Base-by-base conservation (phyloP, 345 rosid species). In the Corchorus capsularis region DNA sequence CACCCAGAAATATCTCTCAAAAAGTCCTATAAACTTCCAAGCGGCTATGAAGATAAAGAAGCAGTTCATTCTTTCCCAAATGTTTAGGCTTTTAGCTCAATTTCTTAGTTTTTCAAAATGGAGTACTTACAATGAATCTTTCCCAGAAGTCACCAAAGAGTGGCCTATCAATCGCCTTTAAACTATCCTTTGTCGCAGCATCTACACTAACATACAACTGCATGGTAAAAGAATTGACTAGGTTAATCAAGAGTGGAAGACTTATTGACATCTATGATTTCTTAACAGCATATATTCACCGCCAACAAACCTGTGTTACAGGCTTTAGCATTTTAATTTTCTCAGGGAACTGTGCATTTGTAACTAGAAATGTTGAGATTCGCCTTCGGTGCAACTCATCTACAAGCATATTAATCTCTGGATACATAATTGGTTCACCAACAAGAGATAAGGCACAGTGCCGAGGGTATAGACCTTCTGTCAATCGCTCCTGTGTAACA, bases 141-240 rank as follows among this genome's bases (percentile, higher is more conserved):
- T 96, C 98, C 99, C 99, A 96, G 70, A 93, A 93, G 87, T 93
- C 98, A 8, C 96, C 97, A 82, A 96, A 96, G 71, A 96, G 90
- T 56, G 98, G 99, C 70, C 99, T 84, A 77, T 93, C 98, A 75
- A 96, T 92, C 77, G 98, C 97, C 86, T 96, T 96, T 86, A 96
- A 79, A 87, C 92, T 93, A 72, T 93, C 97, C 85, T 89, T 96
- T 57, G 99, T 96, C 74, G 99, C 98, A 59, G 98, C 97, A 85
- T 96, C 99, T 50, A 96, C 97, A 83, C 99, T 96, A 55, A 93
- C 99, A 78, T 96, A 96, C 81, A 96, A 86, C 99, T 96, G 89
- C 82, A 84, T 16, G 73, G 45, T 64, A 82, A 82, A 85, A 69
- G 56, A 75, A 69, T 12, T 45, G 63, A 69, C 57, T 73, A 17